Conservation (phyloP, 2,329 filamentous ascomycete species). For the Fusarium nurragi region DNA sequence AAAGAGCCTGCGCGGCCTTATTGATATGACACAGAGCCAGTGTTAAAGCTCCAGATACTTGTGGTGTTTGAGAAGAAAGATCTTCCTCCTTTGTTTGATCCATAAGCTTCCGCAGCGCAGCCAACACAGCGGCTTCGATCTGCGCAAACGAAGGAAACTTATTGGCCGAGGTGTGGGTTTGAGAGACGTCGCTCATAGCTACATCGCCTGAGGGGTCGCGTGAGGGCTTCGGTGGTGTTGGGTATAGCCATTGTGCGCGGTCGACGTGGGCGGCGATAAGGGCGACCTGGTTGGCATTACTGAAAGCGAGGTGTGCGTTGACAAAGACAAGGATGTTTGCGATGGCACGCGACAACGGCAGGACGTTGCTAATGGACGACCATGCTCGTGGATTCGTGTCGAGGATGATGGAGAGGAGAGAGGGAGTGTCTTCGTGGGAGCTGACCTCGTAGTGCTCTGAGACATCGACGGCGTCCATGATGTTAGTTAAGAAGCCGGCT, state of each 20-base stretch:
- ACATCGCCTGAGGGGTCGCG: slow-evolving; percentile 60
- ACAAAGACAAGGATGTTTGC: slow-evolving; percentile 94
- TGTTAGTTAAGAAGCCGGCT: slow-evolving; percentile 43
- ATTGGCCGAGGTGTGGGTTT: slow-evolving; percentile 67
- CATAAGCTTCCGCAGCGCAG: slow-evolving; percentile 79
- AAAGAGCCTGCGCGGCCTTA: slow-evolving; percentile 75
- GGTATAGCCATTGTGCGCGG: slow-evolving; percentile 90
- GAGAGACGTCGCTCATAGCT: slow-evolving; percentile 63
- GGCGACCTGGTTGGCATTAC: slow-evolving; percentile 91
- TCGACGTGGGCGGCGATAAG: slow-evolving; percentile 90
- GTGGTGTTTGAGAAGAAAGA: slow-evolving; percentile 80
- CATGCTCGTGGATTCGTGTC: slow-evolving; percentile 97
- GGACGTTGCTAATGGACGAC: slow-evolving; percentile 77
- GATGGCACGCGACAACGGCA: slow-evolving; percentile 84
- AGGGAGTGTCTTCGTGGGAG: slow-evolving; percentile 70
- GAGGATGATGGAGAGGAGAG: slow-evolving; percentile 88
- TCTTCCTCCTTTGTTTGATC: slow-evolving; percentile 70
- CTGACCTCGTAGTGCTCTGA: slow-evolving; percentile 69
- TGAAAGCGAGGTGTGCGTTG: slow-evolving; percentile 94
- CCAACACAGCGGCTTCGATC: slow-evolving; percentile 82
- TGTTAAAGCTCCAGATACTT: slow-evolving; percentile 90
- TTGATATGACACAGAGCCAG: slow-evolving; percentile 91
- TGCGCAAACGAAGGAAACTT: slow-evolving; percentile 94
- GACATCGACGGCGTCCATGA: slow-evolving; percentile 65
- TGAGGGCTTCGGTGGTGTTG: slow-evolving; percentile 55